Base-by-base conservation (phyloP, 1,284 basidiomycete genomes). In the Neotropicomus parvogracilis region DNA sequence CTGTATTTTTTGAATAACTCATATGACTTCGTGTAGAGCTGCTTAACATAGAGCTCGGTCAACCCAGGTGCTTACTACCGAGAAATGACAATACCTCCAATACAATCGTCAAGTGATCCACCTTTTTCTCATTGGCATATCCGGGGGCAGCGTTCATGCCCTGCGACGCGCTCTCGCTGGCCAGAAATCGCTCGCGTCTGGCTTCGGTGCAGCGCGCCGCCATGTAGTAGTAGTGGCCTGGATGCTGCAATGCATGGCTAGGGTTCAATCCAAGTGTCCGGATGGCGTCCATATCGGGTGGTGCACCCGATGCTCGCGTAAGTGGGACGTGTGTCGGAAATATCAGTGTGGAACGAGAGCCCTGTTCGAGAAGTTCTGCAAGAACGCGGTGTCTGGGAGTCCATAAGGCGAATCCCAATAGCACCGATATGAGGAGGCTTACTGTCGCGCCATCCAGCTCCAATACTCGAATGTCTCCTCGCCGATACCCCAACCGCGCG, bases 391-490 rank as follows among this genome's bases (percentile, higher is more conserved):
- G 83, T 62, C 90, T 92, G 46, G 31, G 20, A 40, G 13, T 37
- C 17, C 8, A 8, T 50, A 9, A 50, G 39, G 21, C 6, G 2
- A 35, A 3, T 1, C 29, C 6, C 0, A 6, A 24, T 16, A 34
- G 21, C 7, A 36, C 6, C 8, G 20, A 14, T n/a, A 13, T 6
- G 10, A 42, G 9, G n/a, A 7, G 42, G 76, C 86, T 53, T 57
- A 92, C 88, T 97, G 93, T 61, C 94, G 78, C 8, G 90, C 88
- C 44, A 94, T 76, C 95, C 95, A 99, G 57, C 87, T 89, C 95
- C 95, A 98, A 63, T 85, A 98, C 66, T 98, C 97, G 58, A 90
- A 97, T 0, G 91, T 97, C 59, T 93, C 88, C 59, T 94, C 91
- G n/a, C 94, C 94, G 46, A 98, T 97, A 3, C 91, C 92, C 95